Evolutionary conservation across 2,329 filamentous ascomycete genomes (phyloP).

Genomic region (Lachnellula cervina): DNA sequence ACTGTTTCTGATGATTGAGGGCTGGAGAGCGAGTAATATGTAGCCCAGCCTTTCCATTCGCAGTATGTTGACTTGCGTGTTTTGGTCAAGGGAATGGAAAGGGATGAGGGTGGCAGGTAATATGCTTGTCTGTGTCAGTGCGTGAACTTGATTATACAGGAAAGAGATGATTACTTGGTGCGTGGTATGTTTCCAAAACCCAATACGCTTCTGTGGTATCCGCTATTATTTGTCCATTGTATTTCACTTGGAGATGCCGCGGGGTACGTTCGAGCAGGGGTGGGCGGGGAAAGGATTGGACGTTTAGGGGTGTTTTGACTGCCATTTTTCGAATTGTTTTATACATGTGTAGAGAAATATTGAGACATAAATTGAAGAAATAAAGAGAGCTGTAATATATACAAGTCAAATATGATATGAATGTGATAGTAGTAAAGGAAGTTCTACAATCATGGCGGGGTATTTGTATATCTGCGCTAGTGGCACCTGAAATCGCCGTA

Average conservation of each 20-base stretch:
- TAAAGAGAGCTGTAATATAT: neutral
- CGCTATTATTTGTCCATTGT: conserved; percentile 49
- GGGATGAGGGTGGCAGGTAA: conserved; percentile 50
- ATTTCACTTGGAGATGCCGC: conserved; percentile 52
- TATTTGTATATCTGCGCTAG: conserved; percentile 14
- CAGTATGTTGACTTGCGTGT: conserved; percentile 45
- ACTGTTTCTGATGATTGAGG: conserved; percentile 29
- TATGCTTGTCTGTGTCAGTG: conserved; percentile 41
- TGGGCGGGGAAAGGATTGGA: conserved; percentile 54
- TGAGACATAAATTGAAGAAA: neutral
- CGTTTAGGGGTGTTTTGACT: conserved; percentile 44
- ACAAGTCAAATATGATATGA: neutral
- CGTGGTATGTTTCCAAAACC: conserved; percentile 46
- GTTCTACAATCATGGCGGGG: conserved; percentile 14
- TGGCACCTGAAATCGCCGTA: conserved; percentile 11
- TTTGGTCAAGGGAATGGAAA: conserved; percentile 43
- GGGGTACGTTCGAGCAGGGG: conserved; percentile 50
- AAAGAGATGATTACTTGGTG: conserved; percentile 43
- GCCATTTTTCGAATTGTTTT: conserved; percentile 31
- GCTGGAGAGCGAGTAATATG: conserved; percentile 48
- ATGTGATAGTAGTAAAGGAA: neutral
- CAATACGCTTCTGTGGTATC: conserved; percentile 42
- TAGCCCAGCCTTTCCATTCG: conserved; percentile 58
- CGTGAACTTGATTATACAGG: neutral
- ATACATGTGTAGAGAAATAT: neutral